Percentiles rank a stretch among this genome's conserved stretches.
Conservation (phyloP, 139 green algal species). For the Tetratostichococcus sp. region DNA sequence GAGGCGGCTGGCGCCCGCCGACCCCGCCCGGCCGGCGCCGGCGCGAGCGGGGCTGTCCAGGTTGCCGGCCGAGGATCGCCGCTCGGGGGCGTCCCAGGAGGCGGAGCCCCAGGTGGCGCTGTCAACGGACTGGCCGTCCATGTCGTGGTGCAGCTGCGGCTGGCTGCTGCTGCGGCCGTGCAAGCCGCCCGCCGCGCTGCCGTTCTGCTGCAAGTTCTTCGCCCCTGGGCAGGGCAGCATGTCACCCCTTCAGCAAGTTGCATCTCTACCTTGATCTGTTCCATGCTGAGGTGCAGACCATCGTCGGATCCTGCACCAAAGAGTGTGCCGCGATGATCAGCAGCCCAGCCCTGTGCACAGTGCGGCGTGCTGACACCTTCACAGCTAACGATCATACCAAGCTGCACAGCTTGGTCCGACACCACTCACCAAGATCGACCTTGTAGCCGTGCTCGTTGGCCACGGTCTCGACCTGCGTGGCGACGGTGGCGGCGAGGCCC, state of each 20-base stretch:
- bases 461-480: slow-evolving; percentile 31
- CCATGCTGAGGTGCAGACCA: background rate
- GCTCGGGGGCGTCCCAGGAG: background rate
- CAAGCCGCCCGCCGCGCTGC: background rate
- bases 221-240: no score
- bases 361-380: no score
- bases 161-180: slow-evolving; percentile 6
- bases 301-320: no score
- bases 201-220: background rate
- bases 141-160: slow-evolving; percentile 13
- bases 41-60: background rate
- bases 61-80: background rate
- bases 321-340: no score
- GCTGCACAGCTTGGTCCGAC: no score
- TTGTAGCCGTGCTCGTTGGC: slow-evolving; percentile 42
- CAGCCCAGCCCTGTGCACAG: no score
- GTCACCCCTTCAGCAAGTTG: no score
- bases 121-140: slow-evolving; percentile 2
- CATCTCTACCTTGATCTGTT: no score
- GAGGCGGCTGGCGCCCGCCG: background rate
- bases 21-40: slow-evolving; percentile 3
- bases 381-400: no score
- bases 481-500: slow-evolving; percentile 34
- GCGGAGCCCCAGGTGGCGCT: background rate
- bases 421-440: slow-evolving; percentile 40